phyloP scores from a whole-genome alignment of 1,139 yeast genomes.

The Meyerozyma elateridarum region DNA sequence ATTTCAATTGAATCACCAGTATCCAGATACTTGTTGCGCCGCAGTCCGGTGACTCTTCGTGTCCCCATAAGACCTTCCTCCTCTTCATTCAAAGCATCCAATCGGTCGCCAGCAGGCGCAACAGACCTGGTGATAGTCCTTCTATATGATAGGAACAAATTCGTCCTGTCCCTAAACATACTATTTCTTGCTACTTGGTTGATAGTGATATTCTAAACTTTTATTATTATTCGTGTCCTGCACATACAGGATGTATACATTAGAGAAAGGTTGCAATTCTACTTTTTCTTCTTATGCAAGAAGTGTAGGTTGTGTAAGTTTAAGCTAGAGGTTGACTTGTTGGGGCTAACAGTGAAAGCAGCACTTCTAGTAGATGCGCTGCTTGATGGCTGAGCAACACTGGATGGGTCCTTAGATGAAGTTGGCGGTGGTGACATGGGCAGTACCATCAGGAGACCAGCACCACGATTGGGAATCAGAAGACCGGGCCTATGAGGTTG shows the following conservation, averaged over 20 bases:
- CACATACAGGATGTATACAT: background rate
- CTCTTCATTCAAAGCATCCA: constrained; percentile 45
- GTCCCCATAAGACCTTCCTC: constrained; percentile 49
- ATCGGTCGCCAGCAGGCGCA: constrained; percentile 21
- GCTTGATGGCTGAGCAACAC: constrained; percentile 5
- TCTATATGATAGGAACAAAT: constrained; percentile 64
- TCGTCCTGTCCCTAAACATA: constrained; percentile 75
- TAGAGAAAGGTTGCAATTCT: constrained; percentile 5
- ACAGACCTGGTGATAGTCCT: constrained; percentile 57
- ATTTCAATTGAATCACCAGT: constrained; percentile 36
- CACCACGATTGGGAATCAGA: constrained; percentile 8
- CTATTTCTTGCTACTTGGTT: background rate
- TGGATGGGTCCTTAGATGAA: background rate
- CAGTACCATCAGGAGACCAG: constrained; percentile 7
- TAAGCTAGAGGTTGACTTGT: constrained; percentile 12
- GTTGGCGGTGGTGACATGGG: constrained; percentile 1
- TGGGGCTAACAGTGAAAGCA: constrained; percentile 1
- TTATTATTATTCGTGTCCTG: constrained; percentile 1
- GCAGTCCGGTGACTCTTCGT: constrained; percentile 15
- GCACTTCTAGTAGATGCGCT: constrained; percentile 4
- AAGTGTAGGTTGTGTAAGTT: constrained; percentile 14
- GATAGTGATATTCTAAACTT: background rate
- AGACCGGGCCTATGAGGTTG: constrained; percentile 1
- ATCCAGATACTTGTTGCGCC: constrained; percentile 12
- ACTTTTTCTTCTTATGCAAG: constrained; percentile 14